Evolutionary conservation across 257 asterid species (phyloP).

Genomic region (Rauvolfia tetraphylla): DNA sequence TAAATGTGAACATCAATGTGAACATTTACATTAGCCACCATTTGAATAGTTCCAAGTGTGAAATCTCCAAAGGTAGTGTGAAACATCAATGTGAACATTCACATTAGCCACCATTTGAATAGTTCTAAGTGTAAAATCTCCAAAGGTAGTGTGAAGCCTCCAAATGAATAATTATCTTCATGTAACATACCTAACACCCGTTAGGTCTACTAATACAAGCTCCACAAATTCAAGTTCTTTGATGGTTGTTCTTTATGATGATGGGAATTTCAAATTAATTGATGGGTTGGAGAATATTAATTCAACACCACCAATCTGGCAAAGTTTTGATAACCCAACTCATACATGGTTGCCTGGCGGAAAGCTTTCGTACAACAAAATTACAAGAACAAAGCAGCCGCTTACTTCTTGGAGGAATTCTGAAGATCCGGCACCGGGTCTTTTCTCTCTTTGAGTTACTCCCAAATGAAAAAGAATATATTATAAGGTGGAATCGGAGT

Average conservation of each 20-base stretch:
- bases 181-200: no score
- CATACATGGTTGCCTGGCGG: constrained; percentile 74
- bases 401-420: constrained; percentile 71
- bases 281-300: constrained; percentile 22
- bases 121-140: no score
- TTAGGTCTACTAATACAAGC: constrained; percentile 56
- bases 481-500: constrained; percentile 49
- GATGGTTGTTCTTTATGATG: constrained; percentile 52
- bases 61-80: no score
- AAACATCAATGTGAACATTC: no score
- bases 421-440: constrained; percentile 76
- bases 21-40: no score
- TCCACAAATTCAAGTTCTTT: constrained; percentile 27
- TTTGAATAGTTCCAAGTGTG: no score
- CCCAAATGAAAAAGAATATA: constrained; percentile 34
- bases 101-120: no score
- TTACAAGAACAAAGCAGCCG: constrained; percentile 34
- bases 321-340: constrained; percentile 55
- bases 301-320: constrained; percentile 39
- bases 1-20: no score
- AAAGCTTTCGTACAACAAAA: constrained; percentile 50
- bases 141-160: no score
- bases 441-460: constrained; percentile 62
- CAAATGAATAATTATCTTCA: no score
- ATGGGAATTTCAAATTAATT: constrained; percentile 59